Percentiles rank a stretch among this genome's conserved stretches.
These are phyloP conservation scores for Pseudogymnoascus sp. DNA, from an alignment of 2,329 filamentous ascomycete species.

Conservation along the genomic window DNA sequence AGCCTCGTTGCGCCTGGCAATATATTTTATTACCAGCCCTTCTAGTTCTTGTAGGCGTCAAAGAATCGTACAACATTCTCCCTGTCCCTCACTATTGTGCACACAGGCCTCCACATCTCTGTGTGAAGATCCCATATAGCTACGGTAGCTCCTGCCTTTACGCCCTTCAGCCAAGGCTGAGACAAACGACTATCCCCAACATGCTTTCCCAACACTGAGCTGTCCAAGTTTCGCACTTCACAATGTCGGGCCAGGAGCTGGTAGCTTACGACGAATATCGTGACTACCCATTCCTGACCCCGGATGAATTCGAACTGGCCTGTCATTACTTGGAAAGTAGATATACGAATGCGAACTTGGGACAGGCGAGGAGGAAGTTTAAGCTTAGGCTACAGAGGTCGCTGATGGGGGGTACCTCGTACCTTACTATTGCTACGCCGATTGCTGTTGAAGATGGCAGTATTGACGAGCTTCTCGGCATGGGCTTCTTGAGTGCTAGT, in stretches of 20 bases:
- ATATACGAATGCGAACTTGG: conserved; percentile 51
- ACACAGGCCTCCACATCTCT: not conserved
- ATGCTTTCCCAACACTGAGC: conserved; percentile 1
- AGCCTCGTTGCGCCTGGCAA: conserved; percentile 8
- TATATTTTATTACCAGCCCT: conserved; percentile 6
- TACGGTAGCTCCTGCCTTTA: not conserved
- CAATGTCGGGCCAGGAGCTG: conserved; percentile 3
- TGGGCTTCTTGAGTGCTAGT: conserved; percentile 16
- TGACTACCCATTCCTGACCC: conserved; percentile 52
- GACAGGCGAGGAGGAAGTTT: conserved; percentile 45
- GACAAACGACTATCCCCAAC: not conserved
- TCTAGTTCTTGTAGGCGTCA: not conserved
- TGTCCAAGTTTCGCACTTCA: not conserved
- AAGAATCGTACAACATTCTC: not conserved
- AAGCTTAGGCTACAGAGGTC: conserved; percentile 40
- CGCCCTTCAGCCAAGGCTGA: not conserved
- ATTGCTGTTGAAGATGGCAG: conserved; percentile 21
- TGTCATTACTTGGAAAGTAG: conserved; percentile 54
- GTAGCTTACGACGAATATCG: conserved; percentile 22
- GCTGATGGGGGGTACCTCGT: conserved; percentile 21
- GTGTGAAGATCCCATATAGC: not conserved
- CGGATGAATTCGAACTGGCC: conserved; percentile 54
- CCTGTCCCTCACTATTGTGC: not conserved
- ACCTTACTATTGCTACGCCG: conserved; percentile 25
- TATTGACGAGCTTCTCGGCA: conserved; percentile 22